These are phyloP conservation scores for Cantharellus anzutake DNA, from an alignment of 768 basidiomycete species.

Conservation along the genomic window DNA sequence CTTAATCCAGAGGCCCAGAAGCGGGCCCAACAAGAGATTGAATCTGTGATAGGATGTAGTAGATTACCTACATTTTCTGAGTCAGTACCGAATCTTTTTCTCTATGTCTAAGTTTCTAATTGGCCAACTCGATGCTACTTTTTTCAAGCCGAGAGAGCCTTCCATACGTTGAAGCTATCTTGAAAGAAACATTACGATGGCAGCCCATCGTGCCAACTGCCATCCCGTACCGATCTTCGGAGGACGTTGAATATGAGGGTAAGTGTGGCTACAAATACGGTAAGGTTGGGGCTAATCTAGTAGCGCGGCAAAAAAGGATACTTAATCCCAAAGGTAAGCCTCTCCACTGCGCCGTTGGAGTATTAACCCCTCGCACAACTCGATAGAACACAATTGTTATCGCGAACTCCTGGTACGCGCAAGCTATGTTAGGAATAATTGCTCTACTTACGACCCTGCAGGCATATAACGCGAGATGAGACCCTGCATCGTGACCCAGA, in stretches of 20 bases:
- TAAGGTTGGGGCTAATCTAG: background rate
- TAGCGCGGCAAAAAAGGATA: background rate
- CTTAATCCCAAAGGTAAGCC: background rate
- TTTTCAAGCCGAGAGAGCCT: background rate
- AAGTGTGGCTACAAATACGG: background rate
- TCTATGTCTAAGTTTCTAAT: too few species aligned
- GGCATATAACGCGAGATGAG: conserved; percentile 1
- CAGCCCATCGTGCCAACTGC: background rate
- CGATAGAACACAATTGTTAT: background rate
- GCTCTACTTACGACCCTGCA: background rate
- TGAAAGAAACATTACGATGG: background rate
- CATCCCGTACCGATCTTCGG: background rate
- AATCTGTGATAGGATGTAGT: too few species aligned
- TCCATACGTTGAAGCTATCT: background rate
- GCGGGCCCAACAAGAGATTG: too few species aligned
- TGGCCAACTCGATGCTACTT: background rate
- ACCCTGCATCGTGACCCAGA: conserved; percentile 2
- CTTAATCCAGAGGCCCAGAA: too few species aligned
- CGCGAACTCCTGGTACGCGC: background rate
- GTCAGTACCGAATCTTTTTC: too few species aligned
- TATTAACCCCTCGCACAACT: background rate
- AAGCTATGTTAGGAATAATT: background rate
- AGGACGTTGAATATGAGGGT: background rate
- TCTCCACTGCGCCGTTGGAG: background rate
- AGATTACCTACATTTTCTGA: too few species aligned